Evolutionary conservation across 805 yeast species (phyloP).

Genomic region (Groenewaldozyma tartarivorans): DNA sequence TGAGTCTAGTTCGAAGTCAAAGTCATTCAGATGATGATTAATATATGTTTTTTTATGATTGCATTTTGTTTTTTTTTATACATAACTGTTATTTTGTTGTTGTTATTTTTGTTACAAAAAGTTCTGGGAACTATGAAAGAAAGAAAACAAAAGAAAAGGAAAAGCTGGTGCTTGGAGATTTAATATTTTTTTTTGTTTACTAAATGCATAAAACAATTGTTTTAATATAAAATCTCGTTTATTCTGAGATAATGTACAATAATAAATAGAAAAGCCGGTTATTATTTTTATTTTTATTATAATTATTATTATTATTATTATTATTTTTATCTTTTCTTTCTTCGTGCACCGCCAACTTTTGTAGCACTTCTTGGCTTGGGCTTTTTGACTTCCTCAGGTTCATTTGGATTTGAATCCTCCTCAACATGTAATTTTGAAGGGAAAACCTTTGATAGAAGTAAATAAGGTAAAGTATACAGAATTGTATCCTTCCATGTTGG

Average conservation of each 20-base stretch:
- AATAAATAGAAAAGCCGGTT: conserved; percentile 19
- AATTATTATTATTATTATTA: background rate
- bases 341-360: conserved; percentile 13
- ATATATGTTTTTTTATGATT: background rate
- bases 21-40: conserved; percentile 27
- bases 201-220: too few species aligned
- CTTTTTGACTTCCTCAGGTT: conserved; percentile 1
- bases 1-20: conserved; percentile 28
- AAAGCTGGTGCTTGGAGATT: too few species aligned
- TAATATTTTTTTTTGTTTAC: too few species aligned
- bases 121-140: too few species aligned
- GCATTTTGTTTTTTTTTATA: conserved; percentile 1
- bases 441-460: conserved; percentile 13
- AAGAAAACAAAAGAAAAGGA: too few species aligned
- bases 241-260: too few species aligned
- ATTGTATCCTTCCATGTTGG: conserved; percentile 29
- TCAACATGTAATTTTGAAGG: conserved; percentile 11
- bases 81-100: background rate
- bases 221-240: too few species aligned
- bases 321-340: conserved; percentile 5
- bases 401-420: conserved; percentile 1
- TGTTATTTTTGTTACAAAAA: too few species aligned
- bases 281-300: too few species aligned
- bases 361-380: conserved; percentile 14
- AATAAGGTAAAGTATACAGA: conserved; percentile 19